Base-by-base conservation (phyloP, 2,329 filamentous ascomycete species). In the Seiridium cupressi region DNA sequence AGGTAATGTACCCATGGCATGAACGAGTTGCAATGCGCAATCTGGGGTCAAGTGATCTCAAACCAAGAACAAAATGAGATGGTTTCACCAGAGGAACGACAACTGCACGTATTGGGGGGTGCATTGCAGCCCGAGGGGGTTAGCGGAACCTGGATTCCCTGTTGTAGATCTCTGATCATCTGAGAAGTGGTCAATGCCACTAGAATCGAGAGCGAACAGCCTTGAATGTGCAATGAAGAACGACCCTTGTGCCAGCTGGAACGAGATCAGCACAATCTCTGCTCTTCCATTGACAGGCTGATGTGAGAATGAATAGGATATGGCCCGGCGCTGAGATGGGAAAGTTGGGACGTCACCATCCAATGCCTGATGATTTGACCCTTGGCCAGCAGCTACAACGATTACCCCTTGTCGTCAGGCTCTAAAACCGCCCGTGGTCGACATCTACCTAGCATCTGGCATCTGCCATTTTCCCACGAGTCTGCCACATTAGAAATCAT, bases 391-490 rank as follows among this genome's bases (percentile, higher is more conserved):
- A 18, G 10, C 34, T 51, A 34, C 49, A 51, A 51, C 49, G 49
- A 55, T 42, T 26, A 36, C 38, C 53, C 53, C 53, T 55, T 44
- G 53, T 44, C 53, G 38, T 55, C 44, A 55, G 53, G 53, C 53
- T 42, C 53, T 35, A 51, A 51, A 8, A 42, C 13, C 7, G 1
- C 18, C 18, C 18, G 18, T 26, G 18, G 18, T 26, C 18, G 18
- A 26, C 18, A 26, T 26, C 18, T 2, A 26, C 18, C 18, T 26
- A 26, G 18, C 18, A 26, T 26, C 18, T 26, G 18, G 18, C 18
- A 26, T 26, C 18, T 26, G 18, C 18, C 18, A 26, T 26, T 26
- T 26, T 26, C 18, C 18, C 18, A 26, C 18, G 18, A 26, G 18
- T 26, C 18, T 26, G 18, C 18, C 18, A 26, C 18, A 26, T 26